Conservation (phyloP, 106 monocot species). For the Dendrobium nobile region DNA sequence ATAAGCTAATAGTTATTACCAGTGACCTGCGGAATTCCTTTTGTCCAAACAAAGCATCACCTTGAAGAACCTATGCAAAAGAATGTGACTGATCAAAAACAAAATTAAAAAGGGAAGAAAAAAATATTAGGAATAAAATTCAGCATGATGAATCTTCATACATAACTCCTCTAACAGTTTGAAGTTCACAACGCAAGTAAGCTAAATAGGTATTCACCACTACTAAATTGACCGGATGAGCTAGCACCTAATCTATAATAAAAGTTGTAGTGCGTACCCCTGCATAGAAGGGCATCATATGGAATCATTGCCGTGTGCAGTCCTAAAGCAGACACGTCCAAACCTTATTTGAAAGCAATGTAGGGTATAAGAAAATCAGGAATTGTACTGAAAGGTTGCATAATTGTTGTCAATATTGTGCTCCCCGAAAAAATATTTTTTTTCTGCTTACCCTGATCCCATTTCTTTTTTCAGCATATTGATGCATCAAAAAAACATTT, state of each 20-base stretch:
- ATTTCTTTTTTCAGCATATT: too few relatives aligned
- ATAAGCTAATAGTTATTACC: slow-evolving; percentile 33
- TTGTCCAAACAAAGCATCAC: slow-evolving; percentile 89
- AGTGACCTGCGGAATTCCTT: slow-evolving; percentile 83
- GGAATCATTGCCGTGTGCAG: background rate
- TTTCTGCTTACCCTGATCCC: too few relatives aligned
- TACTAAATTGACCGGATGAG: background rate
- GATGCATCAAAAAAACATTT: background rate
- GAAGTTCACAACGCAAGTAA: background rate
- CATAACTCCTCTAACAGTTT: background rate
- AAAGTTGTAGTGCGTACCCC: background rate
- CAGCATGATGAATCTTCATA: too few relatives aligned
- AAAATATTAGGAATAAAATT: background rate
- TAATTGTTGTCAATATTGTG: background rate
- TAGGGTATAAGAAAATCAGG: background rate
- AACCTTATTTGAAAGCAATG: background rate
- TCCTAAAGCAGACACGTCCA: background rate
- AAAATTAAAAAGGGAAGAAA: background rate
- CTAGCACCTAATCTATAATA: background rate
- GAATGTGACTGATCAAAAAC: background rate
- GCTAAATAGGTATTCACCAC: background rate
- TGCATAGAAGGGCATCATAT: background rate
- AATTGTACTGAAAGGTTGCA: background rate
- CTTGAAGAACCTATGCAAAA: slow-evolving; percentile 68
- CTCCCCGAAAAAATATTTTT: background rate